Conservation (phyloP, 371 early-diverging fungal genomes). For the Dipsacomyces acuminosporus region DNA sequence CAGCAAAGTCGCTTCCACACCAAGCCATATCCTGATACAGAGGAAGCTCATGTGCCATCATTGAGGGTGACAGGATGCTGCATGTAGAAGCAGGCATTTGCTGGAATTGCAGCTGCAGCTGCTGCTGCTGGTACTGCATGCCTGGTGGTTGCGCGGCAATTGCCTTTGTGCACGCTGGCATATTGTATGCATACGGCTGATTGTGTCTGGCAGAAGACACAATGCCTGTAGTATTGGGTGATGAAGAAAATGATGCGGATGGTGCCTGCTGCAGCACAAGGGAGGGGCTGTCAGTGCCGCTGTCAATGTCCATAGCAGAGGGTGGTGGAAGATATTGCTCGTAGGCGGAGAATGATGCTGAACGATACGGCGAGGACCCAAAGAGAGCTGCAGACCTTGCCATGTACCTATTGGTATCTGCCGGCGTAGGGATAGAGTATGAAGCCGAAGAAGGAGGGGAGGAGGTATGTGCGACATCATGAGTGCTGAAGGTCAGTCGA, state of each 20-base stretch:
- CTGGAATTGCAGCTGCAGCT: background rate
- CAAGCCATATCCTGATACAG: conserved; percentile 41
- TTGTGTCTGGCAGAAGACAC: too few relatives aligned
- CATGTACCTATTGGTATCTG: conserved; percentile 41
- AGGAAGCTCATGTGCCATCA: conserved; percentile 22
- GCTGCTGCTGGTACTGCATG: conserved; percentile 1
- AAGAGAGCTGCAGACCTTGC: conserved; percentile 40
- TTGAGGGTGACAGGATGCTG: conserved; percentile 6
- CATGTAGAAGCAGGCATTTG: conserved; percentile 1
- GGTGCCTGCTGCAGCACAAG: too few relatives aligned
- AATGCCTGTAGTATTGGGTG: too few relatives aligned
- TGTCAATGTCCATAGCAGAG: too few relatives aligned
- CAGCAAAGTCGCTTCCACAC: conserved; percentile 17
- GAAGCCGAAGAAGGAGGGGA: background rate
- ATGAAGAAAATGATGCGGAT: too few relatives aligned
- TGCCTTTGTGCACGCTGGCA: too few relatives aligned
- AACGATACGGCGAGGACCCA: background rate
- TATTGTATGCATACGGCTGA: too few relatives aligned
- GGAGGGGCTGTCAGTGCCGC: too few relatives aligned
- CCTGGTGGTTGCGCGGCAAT: background rate
- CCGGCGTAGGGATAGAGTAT: conserved; percentile 16
- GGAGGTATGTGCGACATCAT: background rate
- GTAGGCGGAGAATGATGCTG: background rate
- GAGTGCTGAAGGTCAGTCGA: conserved; percentile 18
- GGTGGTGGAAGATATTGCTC: conserved; percentile 1